Evolutionary conservation across 768 basidiomycete species (phyloP).

Genomic region (Ramaria rubella): DNA sequence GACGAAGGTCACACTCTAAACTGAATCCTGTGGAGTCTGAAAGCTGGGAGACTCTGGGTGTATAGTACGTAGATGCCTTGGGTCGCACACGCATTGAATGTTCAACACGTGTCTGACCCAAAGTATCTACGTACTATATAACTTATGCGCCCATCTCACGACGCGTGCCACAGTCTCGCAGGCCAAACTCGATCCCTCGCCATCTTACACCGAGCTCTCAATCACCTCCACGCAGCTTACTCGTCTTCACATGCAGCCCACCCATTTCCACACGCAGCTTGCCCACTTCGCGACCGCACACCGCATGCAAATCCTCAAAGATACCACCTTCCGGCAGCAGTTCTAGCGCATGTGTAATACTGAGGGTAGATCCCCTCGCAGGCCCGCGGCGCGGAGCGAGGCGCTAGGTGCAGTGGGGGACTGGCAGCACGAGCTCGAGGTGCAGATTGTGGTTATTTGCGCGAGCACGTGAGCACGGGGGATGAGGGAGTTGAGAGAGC

Average conservation of each 20-base stretch:
- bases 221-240: conserved; percentile 73
- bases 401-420: conserved; percentile 75
- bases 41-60: too few species aligned
- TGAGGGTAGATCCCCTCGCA: conserved; percentile 90
- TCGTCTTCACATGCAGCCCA: conserved; percentile 72
- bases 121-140: too few species aligned
- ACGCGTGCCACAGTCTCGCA: conserved; percentile 83
- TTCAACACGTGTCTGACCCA: background rate
- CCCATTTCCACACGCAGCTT: conserved; percentile 77
- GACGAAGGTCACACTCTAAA: too few species aligned
- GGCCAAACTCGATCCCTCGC: conserved; percentile 72
- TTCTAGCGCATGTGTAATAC: conserved; percentile 96
- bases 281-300: conserved; percentile 76
- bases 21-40: too few species aligned
- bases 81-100: too few species aligned
- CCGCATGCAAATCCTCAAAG: conserved; percentile 72
- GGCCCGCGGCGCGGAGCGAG: conserved; percentile 81
- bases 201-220: conserved; percentile 77
- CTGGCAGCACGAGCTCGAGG: conserved; percentile 93
- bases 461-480: conserved; percentile 85
- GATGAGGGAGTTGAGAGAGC: conserved; percentile 80
- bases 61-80: too few species aligned
- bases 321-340: conserved; percentile 82
- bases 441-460: conserved; percentile 91
- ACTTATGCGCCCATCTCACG: conserved; percentile 58